Evolutionary conservation across 2,329 filamentous ascomycete species (phyloP).

Genomic region (Paecilomyces sp.): DNA sequence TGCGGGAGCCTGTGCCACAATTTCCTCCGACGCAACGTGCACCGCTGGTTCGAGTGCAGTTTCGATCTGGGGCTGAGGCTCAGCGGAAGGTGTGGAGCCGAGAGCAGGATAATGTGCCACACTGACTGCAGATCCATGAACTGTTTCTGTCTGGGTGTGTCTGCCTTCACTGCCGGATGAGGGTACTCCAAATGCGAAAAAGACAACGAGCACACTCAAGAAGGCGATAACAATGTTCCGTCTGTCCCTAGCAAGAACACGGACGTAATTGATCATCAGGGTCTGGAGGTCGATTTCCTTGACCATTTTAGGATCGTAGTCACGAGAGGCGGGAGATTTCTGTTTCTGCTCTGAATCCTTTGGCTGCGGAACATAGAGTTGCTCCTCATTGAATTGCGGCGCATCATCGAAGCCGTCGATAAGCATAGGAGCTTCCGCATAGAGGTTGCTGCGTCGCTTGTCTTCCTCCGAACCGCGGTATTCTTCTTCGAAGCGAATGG

Average conservation of each 20-base stretch:
- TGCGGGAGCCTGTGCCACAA: not conserved
- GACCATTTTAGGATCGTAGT: conserved; percentile 3
- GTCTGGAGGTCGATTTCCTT: conserved; percentile 45
- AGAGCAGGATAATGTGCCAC: not conserved
- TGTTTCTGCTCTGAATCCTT: conserved; percentile 3
- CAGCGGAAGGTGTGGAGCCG: not conserved
- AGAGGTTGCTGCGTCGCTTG: conserved; percentile 10
- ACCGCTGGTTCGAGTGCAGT: not conserved
- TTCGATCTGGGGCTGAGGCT: not conserved
- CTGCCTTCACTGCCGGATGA: not conserved
- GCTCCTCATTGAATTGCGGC: not conserved
- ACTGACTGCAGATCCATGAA: not conserved
- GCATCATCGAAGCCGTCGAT: conserved; percentile 12
- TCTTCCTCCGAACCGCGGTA: conserved; percentile 9
- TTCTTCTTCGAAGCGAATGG: conserved; percentile 13
- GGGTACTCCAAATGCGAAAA: conserved; percentile 24
- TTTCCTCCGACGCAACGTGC: not conserved
- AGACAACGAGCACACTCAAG: conserved; percentile 37
- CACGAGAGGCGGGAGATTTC: not conserved
- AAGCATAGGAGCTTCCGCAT: not conserved
- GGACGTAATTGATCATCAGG: conserved; percentile 48
- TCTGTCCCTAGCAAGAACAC: conserved; percentile 45
- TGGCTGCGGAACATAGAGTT: conserved; percentile 1
- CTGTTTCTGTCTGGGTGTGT: not conserved
- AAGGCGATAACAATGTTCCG: conserved; percentile 46